Percentiles rank a stretch among this genome's conserved stretches.
Evolutionary conservation across 2,329 filamentous ascomycete genomes (phyloP).

Genomic region (Trichoderma sp.): DNA sequence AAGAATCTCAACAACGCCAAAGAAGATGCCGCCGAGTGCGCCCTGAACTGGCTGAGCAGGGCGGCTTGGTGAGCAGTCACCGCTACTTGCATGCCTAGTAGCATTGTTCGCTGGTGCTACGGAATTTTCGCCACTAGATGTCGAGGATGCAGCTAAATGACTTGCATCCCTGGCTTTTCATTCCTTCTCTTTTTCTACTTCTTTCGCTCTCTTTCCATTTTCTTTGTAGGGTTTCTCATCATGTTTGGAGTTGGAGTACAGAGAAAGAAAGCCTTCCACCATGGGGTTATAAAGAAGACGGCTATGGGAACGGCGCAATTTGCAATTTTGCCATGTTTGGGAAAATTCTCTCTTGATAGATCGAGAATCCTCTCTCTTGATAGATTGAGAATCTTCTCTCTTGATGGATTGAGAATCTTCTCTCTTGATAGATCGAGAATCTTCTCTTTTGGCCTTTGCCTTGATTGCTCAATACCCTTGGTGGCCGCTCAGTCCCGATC

Average conservation of each 20-base stretch:
- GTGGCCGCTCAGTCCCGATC: neutral
- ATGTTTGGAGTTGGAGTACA: constrained; percentile 14
- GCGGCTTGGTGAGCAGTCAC: constrained; percentile 24
- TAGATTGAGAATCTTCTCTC: neutral
- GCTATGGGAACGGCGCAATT: constrained; percentile 5
- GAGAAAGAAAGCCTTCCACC: neutral
- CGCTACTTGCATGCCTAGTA: neutral
- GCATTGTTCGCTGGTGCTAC: neutral
- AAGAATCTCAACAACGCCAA: constrained; percentile 83
- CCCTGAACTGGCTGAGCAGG: constrained; percentile 58
- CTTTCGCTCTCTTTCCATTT: neutral
- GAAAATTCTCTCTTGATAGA: neutral
- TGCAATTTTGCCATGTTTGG: constrained; percentile 3
- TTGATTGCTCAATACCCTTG: neutral
- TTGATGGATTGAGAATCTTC: neutral
- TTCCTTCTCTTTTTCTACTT: neutral
- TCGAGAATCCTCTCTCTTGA: neutral
- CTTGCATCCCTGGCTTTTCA: neutral
- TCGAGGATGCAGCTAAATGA: neutral
- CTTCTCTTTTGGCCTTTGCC: neutral
- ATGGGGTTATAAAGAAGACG: neutral
- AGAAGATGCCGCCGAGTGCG: constrained; percentile 88
- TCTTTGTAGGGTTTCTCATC: constrained; percentile 8
- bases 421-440: neutral
- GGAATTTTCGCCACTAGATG: neutral